phyloP scores from a whole-genome alignment of 495 filamentous ascomycete species.

The Penicillium dipodomyicola region DNA sequence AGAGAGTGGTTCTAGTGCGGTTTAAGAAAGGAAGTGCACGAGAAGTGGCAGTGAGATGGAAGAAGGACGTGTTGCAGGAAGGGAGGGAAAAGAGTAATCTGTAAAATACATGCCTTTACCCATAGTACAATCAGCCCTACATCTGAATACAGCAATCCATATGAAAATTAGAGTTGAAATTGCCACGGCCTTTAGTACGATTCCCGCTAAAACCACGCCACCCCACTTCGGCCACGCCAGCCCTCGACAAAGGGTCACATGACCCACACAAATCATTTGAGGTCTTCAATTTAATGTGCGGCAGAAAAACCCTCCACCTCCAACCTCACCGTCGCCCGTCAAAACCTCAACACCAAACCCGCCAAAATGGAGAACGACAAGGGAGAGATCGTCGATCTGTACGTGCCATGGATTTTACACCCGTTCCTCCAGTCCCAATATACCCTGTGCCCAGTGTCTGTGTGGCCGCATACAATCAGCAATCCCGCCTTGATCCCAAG shows the following conservation, averaged over 20 bases:
- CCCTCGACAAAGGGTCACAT: slow-evolving; percentile 51
- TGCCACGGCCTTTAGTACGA: slow-evolving; percentile 23
- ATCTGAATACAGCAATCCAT: not conserved
- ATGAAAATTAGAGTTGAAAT: slow-evolving; percentile 5
- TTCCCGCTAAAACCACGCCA: slow-evolving; percentile 14
- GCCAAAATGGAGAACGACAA: slow-evolving; percentile 92
- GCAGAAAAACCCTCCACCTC: slow-evolving; percentile 32
- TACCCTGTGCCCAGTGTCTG: slow-evolving; percentile 21
- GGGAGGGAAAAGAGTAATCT: slow-evolving; percentile 31
- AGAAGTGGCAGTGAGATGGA: slow-evolving; percentile 53
- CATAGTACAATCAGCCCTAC: not conserved
- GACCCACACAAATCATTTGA: slow-evolving; percentile 48
- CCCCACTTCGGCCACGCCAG: slow-evolving; percentile 23
- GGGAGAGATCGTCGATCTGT: slow-evolving; percentile 99
- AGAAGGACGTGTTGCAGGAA: slow-evolving; percentile 46
- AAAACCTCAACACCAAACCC: slow-evolving; percentile 43
- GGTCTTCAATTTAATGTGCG: slow-evolving; percentile 27
- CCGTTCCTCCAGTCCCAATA: slow-evolving; percentile 13
- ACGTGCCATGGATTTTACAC: slow-evolving; percentile 36
- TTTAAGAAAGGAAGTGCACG: slow-evolving; percentile 58
- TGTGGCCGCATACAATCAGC: slow-evolving; percentile 17
- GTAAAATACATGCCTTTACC: slow-evolving; percentile 17
- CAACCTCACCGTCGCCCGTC: slow-evolving; percentile 44
- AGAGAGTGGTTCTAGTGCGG: slow-evolving; percentile 69
- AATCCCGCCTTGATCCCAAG: slow-evolving; percentile 8